A percentile compares a stretch with the other conserved stretches of the same genome.
Conservation (phyloP, 2,329 filamentous ascomycete species). For the Blastomyces gilchristii region DNA sequence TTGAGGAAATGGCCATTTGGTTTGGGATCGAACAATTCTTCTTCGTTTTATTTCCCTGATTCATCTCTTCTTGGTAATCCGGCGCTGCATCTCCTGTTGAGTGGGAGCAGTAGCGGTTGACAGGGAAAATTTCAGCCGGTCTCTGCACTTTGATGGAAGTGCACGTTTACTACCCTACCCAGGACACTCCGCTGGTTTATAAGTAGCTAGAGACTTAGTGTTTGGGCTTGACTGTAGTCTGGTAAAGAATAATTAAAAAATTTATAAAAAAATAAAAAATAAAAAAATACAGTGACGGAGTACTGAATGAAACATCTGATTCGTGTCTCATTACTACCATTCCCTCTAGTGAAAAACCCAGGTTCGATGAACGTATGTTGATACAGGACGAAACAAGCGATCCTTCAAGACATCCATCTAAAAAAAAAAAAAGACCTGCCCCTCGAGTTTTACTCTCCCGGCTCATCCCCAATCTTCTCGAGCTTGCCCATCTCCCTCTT, state of each 20-base stretch:
- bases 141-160: background rate
- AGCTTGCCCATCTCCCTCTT: conserved; percentile 90
- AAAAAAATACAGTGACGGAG: too few species aligned
- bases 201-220: background rate
- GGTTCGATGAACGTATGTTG: background rate
- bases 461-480: conserved; percentile 81
- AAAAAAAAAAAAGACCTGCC: background rate
- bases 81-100: background rate
- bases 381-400: background rate
- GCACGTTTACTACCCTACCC: background rate
- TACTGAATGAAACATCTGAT: background rate
- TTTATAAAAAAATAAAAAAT: too few species aligned
- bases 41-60: conserved; percentile 10
- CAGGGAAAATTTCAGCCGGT: background rate
- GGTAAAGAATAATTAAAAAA: background rate
- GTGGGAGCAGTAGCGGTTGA: background rate
- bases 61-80: background rate
- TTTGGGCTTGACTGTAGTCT: background rate
- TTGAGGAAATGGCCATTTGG: conserved; percentile 37
- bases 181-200: background rate
- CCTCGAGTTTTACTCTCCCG: conserved; percentile 42
- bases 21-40: conserved; percentile 48
- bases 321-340: background rate
- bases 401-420: background rate
- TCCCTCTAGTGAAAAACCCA: background rate